Conservation (phyloP, 1,284 basidiomycete genomes). For the Cronartium quercuum region DNA sequence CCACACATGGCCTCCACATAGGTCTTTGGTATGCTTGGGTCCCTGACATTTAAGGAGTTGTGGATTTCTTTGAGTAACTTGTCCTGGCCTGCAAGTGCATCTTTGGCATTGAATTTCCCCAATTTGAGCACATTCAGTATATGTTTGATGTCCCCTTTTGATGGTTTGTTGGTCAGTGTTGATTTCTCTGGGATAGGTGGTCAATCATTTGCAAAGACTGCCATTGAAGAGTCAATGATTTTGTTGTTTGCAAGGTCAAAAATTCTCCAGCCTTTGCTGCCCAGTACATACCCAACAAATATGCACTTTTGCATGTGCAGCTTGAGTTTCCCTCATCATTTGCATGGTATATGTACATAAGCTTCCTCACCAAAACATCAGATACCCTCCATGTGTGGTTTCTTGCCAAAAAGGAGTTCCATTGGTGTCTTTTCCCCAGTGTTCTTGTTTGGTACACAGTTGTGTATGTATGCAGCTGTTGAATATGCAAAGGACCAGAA, state of each 20-base stretch:
- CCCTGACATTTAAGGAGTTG: too few relatives aligned
- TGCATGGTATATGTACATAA: background rate
- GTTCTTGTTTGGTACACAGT: background rate
- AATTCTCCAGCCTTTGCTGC: background rate
- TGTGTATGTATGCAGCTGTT: conserved; percentile 1
- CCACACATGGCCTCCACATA: too few relatives aligned
- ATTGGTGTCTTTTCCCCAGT: background rate
- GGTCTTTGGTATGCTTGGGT: too few relatives aligned
- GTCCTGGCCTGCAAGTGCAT: too few relatives aligned
- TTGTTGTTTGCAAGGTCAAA: background rate
- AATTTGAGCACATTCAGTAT: too few relatives aligned
- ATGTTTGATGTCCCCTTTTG: too few relatives aligned
- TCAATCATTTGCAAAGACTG: too few relatives aligned
- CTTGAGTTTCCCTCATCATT: background rate
- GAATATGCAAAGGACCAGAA: conserved; percentile 4
- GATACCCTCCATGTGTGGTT: background rate
- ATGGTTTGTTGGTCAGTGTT: too few relatives aligned
- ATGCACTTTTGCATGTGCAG: background rate
- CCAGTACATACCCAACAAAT: background rate
- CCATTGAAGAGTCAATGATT: background rate
- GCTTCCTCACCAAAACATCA: background rate
- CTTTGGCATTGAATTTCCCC: too few relatives aligned
- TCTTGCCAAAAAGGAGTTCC: background rate
- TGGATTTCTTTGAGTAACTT: too few relatives aligned
- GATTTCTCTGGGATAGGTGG: too few relatives aligned